Evolutionary conservation across 192 early-diverging fungal species (phyloP), one percentile per base, ranked within the genome.

Genomic region (Chytriomyces sp.): DNA sequence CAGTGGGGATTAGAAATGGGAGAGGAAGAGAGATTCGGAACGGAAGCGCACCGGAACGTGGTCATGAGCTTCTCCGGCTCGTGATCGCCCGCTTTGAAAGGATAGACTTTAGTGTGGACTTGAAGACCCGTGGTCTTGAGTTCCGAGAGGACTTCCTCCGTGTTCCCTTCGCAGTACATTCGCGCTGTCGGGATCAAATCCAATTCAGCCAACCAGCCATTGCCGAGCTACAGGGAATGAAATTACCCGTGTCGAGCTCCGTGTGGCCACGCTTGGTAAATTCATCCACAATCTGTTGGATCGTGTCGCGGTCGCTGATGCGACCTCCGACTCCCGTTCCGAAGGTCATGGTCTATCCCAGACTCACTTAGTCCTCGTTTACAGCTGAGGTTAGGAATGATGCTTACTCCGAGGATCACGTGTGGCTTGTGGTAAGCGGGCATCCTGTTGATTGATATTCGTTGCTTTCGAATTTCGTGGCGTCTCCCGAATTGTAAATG

Each of bases 51-150:
- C 66, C 28, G 54, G 55, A 61, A 76, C 66, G 52, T 32, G 26
- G 34, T 33, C 67, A 53, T 77, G 28, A 84, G 74, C 30, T 76
- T 68, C 36, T 64, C 76, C 6, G 76, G 72, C 39, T 73, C 66
- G 66, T 84, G 84, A 3, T 77, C 64, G 25, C 82, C 81, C 0
- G 69, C 37, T 37, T 62, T 39, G 36, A 72, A 73, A 1, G 88
- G 88, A 63, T 70, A 88, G 17, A 83, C 86, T 52, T 88, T 88
- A 28, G 86, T 89, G 10, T 83, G 81, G 84, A 65, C n/a, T 73
- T 80, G 60, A 81, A 86, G 25, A 38, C 59, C n/a, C 10, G 31
- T n/a, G 32, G 75, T 61, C 10, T 70, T 28, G 30, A 74, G 66
- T 4, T 68, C 73, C 6, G 56, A 36, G 12, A 80, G 69, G 2